phyloP scores from a whole-genome alignment of 1,284 basidiomycete genomes.

The Athelia sp. region DNA sequence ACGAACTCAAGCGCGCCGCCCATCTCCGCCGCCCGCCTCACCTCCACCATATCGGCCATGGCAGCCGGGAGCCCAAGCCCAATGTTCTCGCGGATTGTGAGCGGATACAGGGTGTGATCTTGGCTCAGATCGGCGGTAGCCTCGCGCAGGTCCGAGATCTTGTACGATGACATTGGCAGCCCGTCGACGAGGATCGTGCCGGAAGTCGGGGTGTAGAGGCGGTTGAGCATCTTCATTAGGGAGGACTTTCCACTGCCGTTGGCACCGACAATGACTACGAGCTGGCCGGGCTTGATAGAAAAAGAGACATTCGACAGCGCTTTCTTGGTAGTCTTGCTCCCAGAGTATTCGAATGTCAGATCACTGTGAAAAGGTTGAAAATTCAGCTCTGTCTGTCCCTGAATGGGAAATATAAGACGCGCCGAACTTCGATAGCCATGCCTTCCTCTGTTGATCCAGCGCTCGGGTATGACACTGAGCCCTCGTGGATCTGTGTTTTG shows the following conservation, averaged over 20 bases:
- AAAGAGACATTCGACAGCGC: constrained; percentile 26
- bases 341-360: not conserved
- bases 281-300: constrained; percentile 35
- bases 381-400: too few relatives aligned
- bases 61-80: constrained; percentile 21
- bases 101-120: constrained; percentile 34
- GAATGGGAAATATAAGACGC: not conserved
- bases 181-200: constrained; percentile 38
- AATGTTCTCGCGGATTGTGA: constrained; percentile 38
- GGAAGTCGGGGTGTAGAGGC: constrained; percentile 30
- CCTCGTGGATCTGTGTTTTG: not conserved
- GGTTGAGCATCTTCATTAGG: constrained; percentile 39
- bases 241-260: constrained; percentile 49
- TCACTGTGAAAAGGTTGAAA: constrained; percentile 5
- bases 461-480: not conserved
- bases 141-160: constrained; percentile 23
- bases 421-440: not conserved
- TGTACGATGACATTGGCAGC: constrained; percentile 20
- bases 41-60: constrained; percentile 7
- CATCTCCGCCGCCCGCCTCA: constrained; percentile 29
- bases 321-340: not conserved
- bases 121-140: constrained; percentile 34
- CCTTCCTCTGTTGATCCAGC: not conserved
- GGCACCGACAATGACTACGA: constrained; percentile 41
- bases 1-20: constrained; percentile 32